Percentiles rank a stretch among this genome's conserved stretches.
Evolutionary conservation across 345 rosid species (phyloP).

Genomic region (Gossypium turneri): DNA sequence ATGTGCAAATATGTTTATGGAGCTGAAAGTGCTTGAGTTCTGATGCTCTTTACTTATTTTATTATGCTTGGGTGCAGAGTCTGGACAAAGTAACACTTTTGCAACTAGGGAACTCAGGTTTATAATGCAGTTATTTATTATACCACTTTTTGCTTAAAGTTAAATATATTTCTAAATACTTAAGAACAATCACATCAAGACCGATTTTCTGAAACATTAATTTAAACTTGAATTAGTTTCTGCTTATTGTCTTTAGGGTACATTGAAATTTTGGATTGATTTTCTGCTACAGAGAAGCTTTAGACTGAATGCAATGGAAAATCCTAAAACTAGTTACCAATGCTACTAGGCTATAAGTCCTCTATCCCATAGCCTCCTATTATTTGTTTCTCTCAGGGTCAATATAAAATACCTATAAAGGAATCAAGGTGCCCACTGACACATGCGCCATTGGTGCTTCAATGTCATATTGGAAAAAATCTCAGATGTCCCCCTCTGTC

Average conservation of each 20-base stretch:
- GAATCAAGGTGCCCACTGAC: too few relatives aligned
- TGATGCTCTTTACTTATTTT: background rate
- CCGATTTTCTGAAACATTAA: too few relatives aligned
- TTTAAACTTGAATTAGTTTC: too few relatives aligned
- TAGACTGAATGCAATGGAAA: background rate
- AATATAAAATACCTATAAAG: background rate
- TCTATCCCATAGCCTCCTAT: background rate
- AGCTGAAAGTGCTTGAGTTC: background rate
- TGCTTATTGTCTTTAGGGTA: too few relatives aligned
- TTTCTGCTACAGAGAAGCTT: background rate
- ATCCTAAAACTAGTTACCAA: background rate
- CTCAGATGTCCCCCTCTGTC: too few relatives aligned
- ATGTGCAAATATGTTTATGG: background rate
- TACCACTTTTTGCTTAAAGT: too few relatives aligned
- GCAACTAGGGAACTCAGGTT: background rate
- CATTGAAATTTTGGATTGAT: background rate
- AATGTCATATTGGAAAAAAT: too few relatives aligned
- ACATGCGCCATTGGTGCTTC: too few relatives aligned
- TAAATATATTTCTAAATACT: too few relatives aligned
- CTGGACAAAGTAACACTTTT: background rate
- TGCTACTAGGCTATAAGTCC: background rate
- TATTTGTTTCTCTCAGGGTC: background rate
- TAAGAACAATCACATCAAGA: too few relatives aligned
- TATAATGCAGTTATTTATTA: too few relatives aligned
- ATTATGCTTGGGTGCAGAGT: background rate